Conservation (phyloP, 192 early-diverging fungal genomes). For the Allomyces macrogynus region DNA sequence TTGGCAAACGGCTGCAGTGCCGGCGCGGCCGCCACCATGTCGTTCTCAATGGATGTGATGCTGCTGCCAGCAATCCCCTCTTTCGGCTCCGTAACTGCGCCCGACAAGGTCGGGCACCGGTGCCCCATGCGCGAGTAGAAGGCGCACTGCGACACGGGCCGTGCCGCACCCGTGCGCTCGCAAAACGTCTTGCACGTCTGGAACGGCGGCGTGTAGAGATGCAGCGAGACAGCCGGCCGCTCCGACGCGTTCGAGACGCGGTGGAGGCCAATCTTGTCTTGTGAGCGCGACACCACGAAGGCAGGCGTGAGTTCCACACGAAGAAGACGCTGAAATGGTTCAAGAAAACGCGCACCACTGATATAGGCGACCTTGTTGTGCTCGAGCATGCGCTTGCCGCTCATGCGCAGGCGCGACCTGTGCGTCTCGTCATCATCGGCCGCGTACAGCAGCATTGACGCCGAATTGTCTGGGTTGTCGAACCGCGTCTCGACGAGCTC, state of each 20-base stretch:
- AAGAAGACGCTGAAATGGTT: not conserved
- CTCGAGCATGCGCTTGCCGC: conserved; percentile 20
- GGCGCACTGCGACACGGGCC: conserved; percentile 31
- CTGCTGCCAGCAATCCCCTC: no score
- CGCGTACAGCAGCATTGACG: conserved; percentile 3
- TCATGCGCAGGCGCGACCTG: conserved; percentile 14
- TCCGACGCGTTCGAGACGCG: conserved; percentile 40
- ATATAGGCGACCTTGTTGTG: conserved; percentile 65
- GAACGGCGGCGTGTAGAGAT: conserved; percentile 78
- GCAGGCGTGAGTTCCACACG: not conserved
- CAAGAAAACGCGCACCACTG: conserved; percentile 24
- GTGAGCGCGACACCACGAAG: conserved; percentile 1
- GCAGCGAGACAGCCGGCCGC: conserved; percentile 54
- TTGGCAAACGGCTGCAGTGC: no score
- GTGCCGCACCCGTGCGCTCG: conserved; percentile 42
- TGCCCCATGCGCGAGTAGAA: conserved; percentile 29
- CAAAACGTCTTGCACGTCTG: conserved; percentile 66
- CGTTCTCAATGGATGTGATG: no score
- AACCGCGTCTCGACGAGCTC: conserved; percentile 56
- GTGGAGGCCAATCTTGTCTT: conserved; percentile 69
- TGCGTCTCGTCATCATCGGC: conserved; percentile 4
- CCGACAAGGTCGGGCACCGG: not conserved
- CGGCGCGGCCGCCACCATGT: no score
- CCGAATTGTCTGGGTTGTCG: conserved; percentile 41
- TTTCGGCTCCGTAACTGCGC: no score